phyloP scores from a whole-genome alignment of 1,284 basidiomycete genomes.

The Anthracocystis setariae region DNA sequence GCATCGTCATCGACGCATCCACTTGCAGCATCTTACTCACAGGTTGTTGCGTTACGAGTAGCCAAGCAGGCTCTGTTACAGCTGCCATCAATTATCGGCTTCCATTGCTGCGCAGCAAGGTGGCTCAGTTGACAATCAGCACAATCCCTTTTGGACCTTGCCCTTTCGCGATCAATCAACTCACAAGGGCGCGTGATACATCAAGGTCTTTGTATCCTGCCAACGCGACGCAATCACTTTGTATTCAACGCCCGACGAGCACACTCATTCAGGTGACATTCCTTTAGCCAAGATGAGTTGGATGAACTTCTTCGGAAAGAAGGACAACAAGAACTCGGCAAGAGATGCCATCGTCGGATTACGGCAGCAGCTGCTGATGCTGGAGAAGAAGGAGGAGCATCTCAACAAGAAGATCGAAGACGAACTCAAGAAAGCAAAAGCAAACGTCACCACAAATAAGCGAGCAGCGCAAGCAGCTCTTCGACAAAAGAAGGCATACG shows the following conservation, averaged over 20 bases:
- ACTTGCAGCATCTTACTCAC: not conserved
- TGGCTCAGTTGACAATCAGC: too few species aligned
- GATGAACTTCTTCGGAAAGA: conserved; percentile 64
- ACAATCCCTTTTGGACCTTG: not conserved
- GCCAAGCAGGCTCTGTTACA: too few species aligned
- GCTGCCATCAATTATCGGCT: not conserved
- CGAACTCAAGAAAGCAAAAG: conserved; percentile 88
- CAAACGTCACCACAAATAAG: conserved; percentile 94
- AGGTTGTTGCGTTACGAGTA: too few species aligned
- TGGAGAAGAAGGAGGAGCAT: conserved; percentile 99
- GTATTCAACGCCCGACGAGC: too few species aligned
- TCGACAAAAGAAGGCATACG: conserved; percentile 91
- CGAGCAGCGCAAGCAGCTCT: conserved; percentile 77
- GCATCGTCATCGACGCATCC: not conserved
- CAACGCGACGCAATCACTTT: not conserved
- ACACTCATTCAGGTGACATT: not conserved
- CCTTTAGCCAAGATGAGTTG: conserved; percentile 57
- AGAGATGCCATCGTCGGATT: conserved; percentile 70
- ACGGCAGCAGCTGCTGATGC: conserved; percentile 75
- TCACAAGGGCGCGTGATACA: too few species aligned
- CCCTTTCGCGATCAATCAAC: too few species aligned
- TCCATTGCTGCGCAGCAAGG: too few species aligned
- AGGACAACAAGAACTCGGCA: conserved; percentile 66
- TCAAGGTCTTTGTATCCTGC: too few species aligned
- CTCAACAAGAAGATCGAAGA: conserved; percentile 97